Evolutionary conservation across 768 basidiomycete species (phyloP).

Genomic region (Amanita thiersii): DNA sequence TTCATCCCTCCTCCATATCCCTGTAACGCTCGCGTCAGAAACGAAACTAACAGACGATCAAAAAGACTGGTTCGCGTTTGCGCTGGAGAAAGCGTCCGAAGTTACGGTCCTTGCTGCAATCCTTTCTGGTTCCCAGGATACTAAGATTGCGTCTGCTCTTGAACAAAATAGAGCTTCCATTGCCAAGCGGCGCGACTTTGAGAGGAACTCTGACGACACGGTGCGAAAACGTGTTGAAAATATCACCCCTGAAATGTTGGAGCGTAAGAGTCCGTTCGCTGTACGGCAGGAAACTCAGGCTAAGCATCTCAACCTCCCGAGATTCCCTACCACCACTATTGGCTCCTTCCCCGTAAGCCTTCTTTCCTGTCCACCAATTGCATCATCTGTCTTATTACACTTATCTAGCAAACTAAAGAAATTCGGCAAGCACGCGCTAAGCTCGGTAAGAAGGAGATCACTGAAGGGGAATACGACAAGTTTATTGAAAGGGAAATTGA

Average conservation of each 20-base stretch:
- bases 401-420: constrained; percentile 88
- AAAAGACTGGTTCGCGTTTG: constrained; percentile 98
- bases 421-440: constrained; percentile 96
- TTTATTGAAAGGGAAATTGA: constrained; percentile 99
- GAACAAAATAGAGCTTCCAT: constrained; percentile 90
- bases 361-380: neutral
- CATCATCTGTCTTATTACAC: constrained; percentile 11
- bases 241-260: constrained; percentile 78
- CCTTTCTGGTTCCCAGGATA: constrained; percentile 78
- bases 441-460: constrained; percentile 86
- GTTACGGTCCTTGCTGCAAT: constrained; percentile 81
- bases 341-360: constrained; percentile 89
- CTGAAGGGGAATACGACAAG: constrained; percentile 81
- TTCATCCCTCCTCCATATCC: constrained; percentile 96
- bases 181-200: constrained; percentile 89
- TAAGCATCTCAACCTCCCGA: constrained; percentile 83
- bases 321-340: constrained; percentile 98
- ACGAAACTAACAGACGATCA: constrained; percentile 82
- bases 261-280: constrained; percentile 86
- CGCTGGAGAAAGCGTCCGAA: constrained; percentile 90
- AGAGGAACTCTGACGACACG: constrained; percentile 85
- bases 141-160: constrained; percentile 59
- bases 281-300: constrained; percentile 83
- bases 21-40: constrained; percentile 91
- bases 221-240: constrained; percentile 93